Evolutionary conservation across 2,329 filamentous ascomycete genomes (phyloP), one percentile per base, ranked within the genome.

Genomic region (Elsinoe ampelina): DNA sequence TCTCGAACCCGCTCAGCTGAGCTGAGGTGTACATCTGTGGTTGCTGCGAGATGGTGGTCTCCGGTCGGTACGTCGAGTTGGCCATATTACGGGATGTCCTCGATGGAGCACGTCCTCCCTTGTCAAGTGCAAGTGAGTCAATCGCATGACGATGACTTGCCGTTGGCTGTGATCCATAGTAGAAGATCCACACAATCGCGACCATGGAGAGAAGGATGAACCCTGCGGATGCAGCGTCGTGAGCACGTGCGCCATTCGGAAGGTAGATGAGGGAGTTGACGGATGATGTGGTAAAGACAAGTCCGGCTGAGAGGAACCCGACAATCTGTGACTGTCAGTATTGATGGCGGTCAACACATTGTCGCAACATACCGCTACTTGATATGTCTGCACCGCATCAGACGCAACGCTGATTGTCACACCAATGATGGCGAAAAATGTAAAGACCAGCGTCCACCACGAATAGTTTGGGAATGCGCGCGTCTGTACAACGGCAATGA

Each of bases 11-110:
- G 68, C 88, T 95, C 51, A 97, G 81, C 70, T 96, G 91, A 12
- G 89, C 88, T 0, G 91, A 95, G 0, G 92, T 96, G 76, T 97
- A 97, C 90, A 97, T 95, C 70, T 96, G 92, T 1, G 92, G 93
- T 6, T 88, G 85, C 54, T 60, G 61, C 13, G 87, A 90, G 58
- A 85, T 83, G 32, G 87, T 90, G 1, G 89, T 95, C 68, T 95
- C 89, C 26, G 90, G 90, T 35, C 89, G 87, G 62, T 77, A 80
- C 63, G 82, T 85, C 61, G 80, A 84, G 65, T 82, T 85, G 57
- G 83, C 85, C 82, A 93, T 83, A 61, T 72, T 85, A 74, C 74
- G 84, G 76, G 72, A 87, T 75, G 76, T 83, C 76, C 72, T 79
- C 58, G 77, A 82, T 20, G 80, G 77, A 0, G 80, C 82, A 47